Evolutionary conservation across 805 yeast genomes (phyloP).

Genomic region (Starmerella sirachaensis): DNA sequence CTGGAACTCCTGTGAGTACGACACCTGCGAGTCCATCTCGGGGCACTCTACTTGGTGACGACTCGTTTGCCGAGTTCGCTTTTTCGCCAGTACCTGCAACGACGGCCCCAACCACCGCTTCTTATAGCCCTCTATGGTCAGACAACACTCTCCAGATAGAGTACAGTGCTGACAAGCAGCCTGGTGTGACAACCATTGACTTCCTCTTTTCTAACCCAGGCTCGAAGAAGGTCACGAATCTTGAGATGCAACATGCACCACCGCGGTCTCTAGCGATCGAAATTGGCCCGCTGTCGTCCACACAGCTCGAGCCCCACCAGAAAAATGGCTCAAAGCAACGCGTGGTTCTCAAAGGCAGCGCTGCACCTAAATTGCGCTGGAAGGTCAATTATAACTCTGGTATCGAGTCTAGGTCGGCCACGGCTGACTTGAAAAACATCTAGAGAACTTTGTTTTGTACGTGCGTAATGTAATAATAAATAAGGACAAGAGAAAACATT

Average conservation of each 20-base stretch:
- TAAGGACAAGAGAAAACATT: too few species aligned
- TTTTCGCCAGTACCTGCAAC: slow-evolving; percentile 1
- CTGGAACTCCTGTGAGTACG: too few species aligned
- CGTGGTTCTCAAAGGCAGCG: slow-evolving; percentile 28
- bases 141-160: slow-evolving; percentile 40
- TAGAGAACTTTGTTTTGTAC: neutral
- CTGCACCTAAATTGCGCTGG: slow-evolving; percentile 62
- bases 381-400: slow-evolving; percentile 45
- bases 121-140: slow-evolving; percentile 1
- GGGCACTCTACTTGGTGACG: neutral
- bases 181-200: slow-evolving; percentile 35
- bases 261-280: slow-evolving; percentile 50
- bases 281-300: slow-evolving; percentile 52
- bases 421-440: slow-evolving; percentile 35
- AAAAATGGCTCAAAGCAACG: slow-evolving; percentile 44
- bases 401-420: slow-evolving; percentile 29
- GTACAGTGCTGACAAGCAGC: slow-evolving; percentile 31
- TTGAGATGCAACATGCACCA: slow-evolving; percentile 57
- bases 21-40: slow-evolving; percentile 23
- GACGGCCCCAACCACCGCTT: slow-evolving; percentile 15
- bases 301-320: slow-evolving; percentile 37
- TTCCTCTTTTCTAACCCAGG: slow-evolving; percentile 43
- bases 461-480: neutral
- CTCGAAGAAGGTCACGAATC: slow-evolving; percentile 34
- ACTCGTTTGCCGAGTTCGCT: slow-evolving; percentile 3